Base-by-base conservation (phyloP, 345 rosid species). In the Moricandia arvensis region DNA sequence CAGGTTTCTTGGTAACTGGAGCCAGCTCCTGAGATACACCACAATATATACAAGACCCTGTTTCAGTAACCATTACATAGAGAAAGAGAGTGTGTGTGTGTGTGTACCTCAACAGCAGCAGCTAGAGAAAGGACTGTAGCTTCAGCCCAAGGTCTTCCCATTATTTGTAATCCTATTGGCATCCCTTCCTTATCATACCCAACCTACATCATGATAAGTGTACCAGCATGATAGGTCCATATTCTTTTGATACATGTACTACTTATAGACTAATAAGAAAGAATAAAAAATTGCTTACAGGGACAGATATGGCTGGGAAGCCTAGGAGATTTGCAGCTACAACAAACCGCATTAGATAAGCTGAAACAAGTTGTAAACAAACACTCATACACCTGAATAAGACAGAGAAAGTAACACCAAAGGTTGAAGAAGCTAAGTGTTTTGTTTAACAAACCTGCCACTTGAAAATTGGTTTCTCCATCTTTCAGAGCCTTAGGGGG, bases 121-220 rank as follows among this genome's bases (percentile, higher is more conserved):
- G 96, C 94, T 68, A 92, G 77, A 62, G 80, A 87, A 63, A 92
- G 76, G 47, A 92, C 30, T 26, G 94, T 83, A 66, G 94, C 96
- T 81, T 92, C 97, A 9, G 84, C 90, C 97, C 96, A 90, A 45
- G 97, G 96, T 8, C 86, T 87, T 26, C 96, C 91, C 26, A 92
- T 86, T 59, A 89, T 82, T 68, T 92, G 96, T 75, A 92, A 72
- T 62, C 97, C 97, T 29, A 92, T 86, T 2, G 96, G 96, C 68
- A 90, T 90, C 67, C 96, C 96, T 80, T 86, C 85, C 76, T 89
- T 90, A 79, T 90, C 96, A 79, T 90, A 89, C 31, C 97, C 96
- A 53, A 92, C 80, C 96, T 92, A 83, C 8, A 13, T 53, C 34
- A 35, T 41, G 11, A 4, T 38, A 29, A 21, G 24, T 21, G 24